Base-by-base conservation (phyloP, 2,329 filamentous ascomycete genomes). In the Westerdykella aurantiaca region DNA sequence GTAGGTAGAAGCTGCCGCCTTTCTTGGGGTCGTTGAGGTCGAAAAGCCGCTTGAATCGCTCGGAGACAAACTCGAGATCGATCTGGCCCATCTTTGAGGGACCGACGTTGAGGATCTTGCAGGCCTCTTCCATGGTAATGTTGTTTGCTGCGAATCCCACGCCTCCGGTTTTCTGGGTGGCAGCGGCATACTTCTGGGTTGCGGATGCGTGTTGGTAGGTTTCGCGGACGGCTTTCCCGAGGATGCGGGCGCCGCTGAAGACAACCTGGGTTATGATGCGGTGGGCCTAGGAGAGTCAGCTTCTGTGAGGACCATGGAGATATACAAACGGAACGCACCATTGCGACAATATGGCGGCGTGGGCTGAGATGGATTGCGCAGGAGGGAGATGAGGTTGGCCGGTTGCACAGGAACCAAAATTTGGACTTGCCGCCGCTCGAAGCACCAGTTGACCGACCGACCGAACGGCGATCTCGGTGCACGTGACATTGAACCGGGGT, bases 1-100 rank as follows among this genome's bases (percentile, higher is more conserved):
- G 93, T 39, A 98, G 77, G 70, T 98, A 98, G 71, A 98, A 98
- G 61, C 89, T 96, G 42, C 93, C 93, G 31, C 93, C 93, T 64
- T 95, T 95, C 69, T 94, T 78, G 10, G 93, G 91, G 53, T 98
- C 87, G 72, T 98, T 98, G 57, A 81, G 74, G 69, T 98, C 93
- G 66, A 96, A 98, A 38, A 98, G 74, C 52, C 85, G 82, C 80
- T 97, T 97, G 77, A 97, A 98, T 42, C 89, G 79, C 56, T 85
- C 82, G 70, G 86, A 83, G 43, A 95, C 82, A 53, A 85, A 78
- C 58, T 90, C 86, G 66, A 90, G 74, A 64, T 90, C 86, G 47
- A 84, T 78, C 64, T 88, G 78, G 37, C 87, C 88, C 48, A 77
- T 80, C 66, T 85, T 80, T 1, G 91, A 90, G 31, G 90, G 88